Evolutionary conservation across 768 basidiomycete genomes (phyloP).

Genomic region (Grammothele lineata): DNA sequence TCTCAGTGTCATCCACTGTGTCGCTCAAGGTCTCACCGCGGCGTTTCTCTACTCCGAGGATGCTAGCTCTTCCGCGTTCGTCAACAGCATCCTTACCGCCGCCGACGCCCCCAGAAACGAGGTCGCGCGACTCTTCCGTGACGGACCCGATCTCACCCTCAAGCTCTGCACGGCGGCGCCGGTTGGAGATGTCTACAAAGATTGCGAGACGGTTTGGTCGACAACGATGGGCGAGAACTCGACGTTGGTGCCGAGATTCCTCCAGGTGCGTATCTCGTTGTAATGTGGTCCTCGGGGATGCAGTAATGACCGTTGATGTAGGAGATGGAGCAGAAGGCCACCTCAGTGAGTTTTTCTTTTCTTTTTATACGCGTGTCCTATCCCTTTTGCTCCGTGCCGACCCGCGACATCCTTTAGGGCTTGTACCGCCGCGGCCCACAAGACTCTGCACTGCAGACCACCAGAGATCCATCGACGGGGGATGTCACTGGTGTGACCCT

Average conservation of each 20-base stretch:
- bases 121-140: conserved; percentile 26
- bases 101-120: conserved; percentile 34
- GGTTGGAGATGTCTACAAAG: conserved; percentile 16
- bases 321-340: not conserved
- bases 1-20: conserved; percentile 43
- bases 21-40: conserved; percentile 39
- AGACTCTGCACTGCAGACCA: not conserved
- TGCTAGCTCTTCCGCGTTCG: conserved; percentile 32
- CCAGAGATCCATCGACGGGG: not conserved
- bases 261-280: conserved; percentile 3
- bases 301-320: not conserved
- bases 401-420: no score
- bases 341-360: not conserved
- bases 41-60: conserved; percentile 49
- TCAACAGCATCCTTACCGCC: conserved; percentile 33
- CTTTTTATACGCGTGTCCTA: not conserved
- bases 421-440: not conserved
- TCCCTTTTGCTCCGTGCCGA: not conserved
- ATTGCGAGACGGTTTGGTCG: conserved; percentile 11
- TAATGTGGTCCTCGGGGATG: not conserved
- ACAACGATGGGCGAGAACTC: not conserved
- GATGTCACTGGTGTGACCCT: conserved; percentile 27
- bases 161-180: conserved; percentile 46
- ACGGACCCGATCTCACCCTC: conserved; percentile 25
- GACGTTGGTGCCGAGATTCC: conserved; percentile 4